phyloP scores from a whole-genome alignment of 108 stramenopile species.

The Chaetoceros muelleri region DNA sequence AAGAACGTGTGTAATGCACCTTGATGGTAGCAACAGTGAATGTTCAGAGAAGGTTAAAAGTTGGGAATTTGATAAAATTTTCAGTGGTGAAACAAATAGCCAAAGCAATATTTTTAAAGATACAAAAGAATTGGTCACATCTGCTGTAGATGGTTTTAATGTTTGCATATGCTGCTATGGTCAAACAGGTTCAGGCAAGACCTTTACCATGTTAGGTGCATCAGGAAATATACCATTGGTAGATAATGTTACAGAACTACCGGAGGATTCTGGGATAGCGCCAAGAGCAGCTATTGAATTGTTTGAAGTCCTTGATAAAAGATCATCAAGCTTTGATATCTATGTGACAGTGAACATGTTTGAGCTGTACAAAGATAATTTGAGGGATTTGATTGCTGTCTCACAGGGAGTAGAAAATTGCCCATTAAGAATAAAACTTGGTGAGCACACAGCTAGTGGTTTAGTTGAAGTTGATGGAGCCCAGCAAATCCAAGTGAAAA shows the following conservation, averaged over 20 bases:
- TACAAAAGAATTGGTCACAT: constrained; percentile 36
- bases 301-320: constrained; percentile 34
- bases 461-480: constrained; percentile 44
- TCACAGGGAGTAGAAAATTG: constrained; percentile 1
- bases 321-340: constrained; percentile 23
- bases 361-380: constrained; percentile 62
- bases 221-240: constrained; percentile 30
- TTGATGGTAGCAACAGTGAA: constrained; percentile 16
- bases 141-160: constrained; percentile 72
- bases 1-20: constrained; percentile 22
- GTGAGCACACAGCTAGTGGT: constrained; percentile 29
- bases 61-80: constrained; percentile 63
- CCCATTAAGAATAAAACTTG: constrained; percentile 31
- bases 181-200: constrained; percentile 58
- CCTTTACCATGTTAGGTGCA: constrained; percentile 72
- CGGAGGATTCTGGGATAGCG: constrained; percentile 32
- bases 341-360: constrained; percentile 37
- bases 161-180: constrained; percentile 45
- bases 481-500: constrained; percentile 13
- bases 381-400: constrained; percentile 40
- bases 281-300: constrained; percentile 43
- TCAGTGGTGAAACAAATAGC: constrained; percentile 27
- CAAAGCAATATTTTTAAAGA: constrained; percentile 59
- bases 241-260: constrained; percentile 27
- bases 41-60: constrained; percentile 18